Base-by-base conservation (phyloP, 2,329 filamentous ascomycete species). In the Neophaeococcomyces mojaviensis region DNA sequence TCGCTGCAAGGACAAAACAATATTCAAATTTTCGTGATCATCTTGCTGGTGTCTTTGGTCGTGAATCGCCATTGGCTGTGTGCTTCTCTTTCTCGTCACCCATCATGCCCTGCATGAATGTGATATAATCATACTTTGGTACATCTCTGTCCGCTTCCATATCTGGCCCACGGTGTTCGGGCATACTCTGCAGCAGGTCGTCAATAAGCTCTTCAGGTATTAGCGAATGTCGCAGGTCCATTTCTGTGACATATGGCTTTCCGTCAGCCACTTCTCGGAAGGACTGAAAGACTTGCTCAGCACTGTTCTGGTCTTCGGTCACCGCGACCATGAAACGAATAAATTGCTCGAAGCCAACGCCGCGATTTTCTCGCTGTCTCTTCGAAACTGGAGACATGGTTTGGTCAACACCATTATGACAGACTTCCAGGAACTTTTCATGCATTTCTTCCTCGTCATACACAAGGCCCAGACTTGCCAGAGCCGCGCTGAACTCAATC, bases 321-420 rank as follows among this genome's bases (percentile, higher is more conserved):
- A 96, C 92, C 57, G 94, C 88, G 39, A 98, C 92, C 92, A 98
- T 98, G 74, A 98, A 98, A 32, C 87, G 82, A 64, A 98, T 98
- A 62, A 98, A 98, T 67, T 97, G 90, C 70, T 98, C 92, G 62
- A 98, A 98, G 3, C 86, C 92, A 42, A 98, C 92, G 30, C 81
- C 88, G 50, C 46, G 65, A 57, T 28, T 56, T 54, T 40, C 53
- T 19, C 55, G 43, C 42, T 57, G 55, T n/a, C 53, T 36, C 6
- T 52, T 50, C 15, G 54, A 55, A 4, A 54, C 41, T 15, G 55
- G 53, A 7, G 53, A 55, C 49, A 60, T 62, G 31, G 78, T 80
- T 19, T 48, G 47, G 38, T 55, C 53, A 15, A 56, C 39, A 3
- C 53, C 53, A 26, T 15, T 53, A 33, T 55, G 52, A 52, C 86